These are phyloP conservation scores for Diophrys appendiculata DNA, from an alignment of 73 alveolate genomes.

Conservation along the genomic window DNA sequence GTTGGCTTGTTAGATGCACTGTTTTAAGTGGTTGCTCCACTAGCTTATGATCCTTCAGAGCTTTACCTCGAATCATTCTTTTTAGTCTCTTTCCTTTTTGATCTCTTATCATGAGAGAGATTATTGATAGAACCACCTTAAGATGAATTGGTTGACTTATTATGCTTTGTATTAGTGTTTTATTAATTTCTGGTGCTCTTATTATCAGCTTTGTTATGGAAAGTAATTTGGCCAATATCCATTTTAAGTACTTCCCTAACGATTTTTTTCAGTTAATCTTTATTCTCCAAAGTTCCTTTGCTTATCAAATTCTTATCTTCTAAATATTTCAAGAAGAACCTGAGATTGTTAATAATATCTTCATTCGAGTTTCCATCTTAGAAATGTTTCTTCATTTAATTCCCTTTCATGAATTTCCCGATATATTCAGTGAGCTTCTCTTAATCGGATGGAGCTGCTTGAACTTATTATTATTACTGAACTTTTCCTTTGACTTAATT, in stretches of 20 bases:
- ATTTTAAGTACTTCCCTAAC: background rate
- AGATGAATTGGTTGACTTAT: no score
- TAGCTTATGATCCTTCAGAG: no score
- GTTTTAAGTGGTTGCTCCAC: no score
- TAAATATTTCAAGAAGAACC: background rate
- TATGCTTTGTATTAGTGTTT: no score
- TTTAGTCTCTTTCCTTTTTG: no score
- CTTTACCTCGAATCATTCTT: no score
- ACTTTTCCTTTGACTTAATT: no score
- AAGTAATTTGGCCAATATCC: background rate
- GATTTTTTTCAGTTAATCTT: conserved; percentile 5
- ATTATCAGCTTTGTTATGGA: background rate
- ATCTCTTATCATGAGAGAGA: no score
- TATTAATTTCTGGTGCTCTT: background rate
- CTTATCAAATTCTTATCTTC: conserved; percentile 6
- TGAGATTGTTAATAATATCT: conserved; percentile 5
- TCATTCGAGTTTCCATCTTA: conserved; percentile 10
- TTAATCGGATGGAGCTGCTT: no score
- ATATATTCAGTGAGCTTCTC: conserved; percentile 3
- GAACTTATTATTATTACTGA: no score
- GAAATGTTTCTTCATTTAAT: background rate
- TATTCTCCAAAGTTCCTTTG: conserved; percentile 13
- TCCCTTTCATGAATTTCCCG: conserved; percentile 6
- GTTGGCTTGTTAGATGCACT: background rate
- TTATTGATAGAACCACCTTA: no score